A percentile compares a stretch with the other conserved stretches of the same genome.
phyloP scores from a whole-genome alignment of 2,329 filamentous ascomycete species.

The Sclerotinia nivalis region DNA sequence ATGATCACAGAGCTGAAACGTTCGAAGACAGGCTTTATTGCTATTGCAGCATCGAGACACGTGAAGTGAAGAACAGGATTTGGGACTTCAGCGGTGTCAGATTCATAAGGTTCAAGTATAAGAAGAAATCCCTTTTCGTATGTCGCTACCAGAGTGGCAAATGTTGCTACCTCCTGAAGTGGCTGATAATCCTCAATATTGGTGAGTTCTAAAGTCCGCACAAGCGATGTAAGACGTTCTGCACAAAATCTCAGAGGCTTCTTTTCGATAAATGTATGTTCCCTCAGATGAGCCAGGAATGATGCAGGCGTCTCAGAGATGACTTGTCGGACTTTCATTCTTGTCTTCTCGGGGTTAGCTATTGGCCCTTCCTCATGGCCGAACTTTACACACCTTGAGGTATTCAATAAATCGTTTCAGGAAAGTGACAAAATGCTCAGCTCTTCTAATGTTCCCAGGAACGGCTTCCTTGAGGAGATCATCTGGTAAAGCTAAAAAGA shows the following conservation, averaged over 20 bases:
- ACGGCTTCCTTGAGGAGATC: slow-evolving; percentile 95
- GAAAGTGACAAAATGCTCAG: slow-evolving; percentile 94
- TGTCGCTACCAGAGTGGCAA: slow-evolving; percentile 91
- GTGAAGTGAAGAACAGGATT: slow-evolving; percentile 98
- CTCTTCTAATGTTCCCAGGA: slow-evolving; percentile 91
- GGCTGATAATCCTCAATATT: slow-evolving; percentile 98
- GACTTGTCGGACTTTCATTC: slow-evolving; percentile 97
- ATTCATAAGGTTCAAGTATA: slow-evolving; percentile 96
- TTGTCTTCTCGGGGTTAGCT: slow-evolving; percentile 57
- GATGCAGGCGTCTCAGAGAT: slow-evolving; percentile 96
- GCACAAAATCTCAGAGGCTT: slow-evolving; percentile 94
- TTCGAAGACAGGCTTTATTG: slow-evolving; percentile 96
- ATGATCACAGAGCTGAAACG: slow-evolving; percentile 98
- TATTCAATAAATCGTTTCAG: slow-evolving; percentile 97
- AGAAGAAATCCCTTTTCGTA: slow-evolving; percentile 96
- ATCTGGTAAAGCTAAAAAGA: slow-evolving; percentile 71
- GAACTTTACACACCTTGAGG: slow-evolving; percentile 59
- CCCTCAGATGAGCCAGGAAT: slow-evolving; percentile 88
- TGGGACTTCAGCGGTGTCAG: slow-evolving; percentile 89
- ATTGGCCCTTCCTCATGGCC: background rate
- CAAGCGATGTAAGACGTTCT: slow-evolving; percentile 89
- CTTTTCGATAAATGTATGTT: slow-evolving; percentile 96
- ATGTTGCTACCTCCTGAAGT: slow-evolving; percentile 94
- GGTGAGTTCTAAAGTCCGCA: slow-evolving; percentile 90
- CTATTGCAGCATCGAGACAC: slow-evolving; percentile 94